These are phyloP conservation scores for Microbotryum lychnidis-dioicae DNA, from an alignment of 1,284 basidiomycete genomes.

Conservation along the genomic window DNA sequence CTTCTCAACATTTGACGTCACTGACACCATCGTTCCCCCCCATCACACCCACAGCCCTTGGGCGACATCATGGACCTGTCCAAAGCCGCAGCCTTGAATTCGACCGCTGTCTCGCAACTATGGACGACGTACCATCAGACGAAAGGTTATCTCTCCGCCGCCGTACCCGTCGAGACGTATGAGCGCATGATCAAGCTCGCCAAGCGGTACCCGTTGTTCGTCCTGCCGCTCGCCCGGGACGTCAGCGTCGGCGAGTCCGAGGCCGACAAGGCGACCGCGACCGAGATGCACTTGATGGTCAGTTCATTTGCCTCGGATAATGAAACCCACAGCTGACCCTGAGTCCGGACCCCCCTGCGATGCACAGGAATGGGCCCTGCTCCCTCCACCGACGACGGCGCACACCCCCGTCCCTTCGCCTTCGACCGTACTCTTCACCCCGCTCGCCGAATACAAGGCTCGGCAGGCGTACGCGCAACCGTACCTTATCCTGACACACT, in stretches of 20 bases:
- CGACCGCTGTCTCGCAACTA: conserved; percentile 62
- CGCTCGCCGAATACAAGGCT: conserved; percentile 87
- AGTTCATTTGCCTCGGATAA: conserved; percentile 53
- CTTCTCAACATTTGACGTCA: too few relatives aligned
- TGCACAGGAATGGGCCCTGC: conserved; percentile 34
- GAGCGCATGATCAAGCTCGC: conserved; percentile 57
- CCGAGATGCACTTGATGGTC: conserved; percentile 82
- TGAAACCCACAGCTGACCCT: conserved; percentile 40
- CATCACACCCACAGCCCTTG: conserved; percentile 54
- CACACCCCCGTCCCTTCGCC: conserved; percentile 34
- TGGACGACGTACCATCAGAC: conserved; percentile 88
- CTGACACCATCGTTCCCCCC: neutral
- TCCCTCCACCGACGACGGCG: conserved; percentile 46
- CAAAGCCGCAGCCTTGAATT: conserved; percentile 62
- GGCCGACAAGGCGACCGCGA: conserved; percentile 46
- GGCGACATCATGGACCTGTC: conserved; percentile 68
- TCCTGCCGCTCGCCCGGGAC: conserved; percentile 63
- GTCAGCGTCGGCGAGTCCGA: conserved; percentile 37
- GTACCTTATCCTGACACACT: conserved; percentile 80
- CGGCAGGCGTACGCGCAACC: conserved; percentile 82
- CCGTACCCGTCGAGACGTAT: conserved; percentile 66
- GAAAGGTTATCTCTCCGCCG: conserved; percentile 70
- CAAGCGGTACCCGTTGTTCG: conserved; percentile 59
- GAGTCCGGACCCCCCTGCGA: conserved; percentile 6
- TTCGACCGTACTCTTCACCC: conserved; percentile 74